Base-by-base conservation (phyloP, 2,329 filamentous ascomycete species). In the Colletotrichum coccodes region DNA sequence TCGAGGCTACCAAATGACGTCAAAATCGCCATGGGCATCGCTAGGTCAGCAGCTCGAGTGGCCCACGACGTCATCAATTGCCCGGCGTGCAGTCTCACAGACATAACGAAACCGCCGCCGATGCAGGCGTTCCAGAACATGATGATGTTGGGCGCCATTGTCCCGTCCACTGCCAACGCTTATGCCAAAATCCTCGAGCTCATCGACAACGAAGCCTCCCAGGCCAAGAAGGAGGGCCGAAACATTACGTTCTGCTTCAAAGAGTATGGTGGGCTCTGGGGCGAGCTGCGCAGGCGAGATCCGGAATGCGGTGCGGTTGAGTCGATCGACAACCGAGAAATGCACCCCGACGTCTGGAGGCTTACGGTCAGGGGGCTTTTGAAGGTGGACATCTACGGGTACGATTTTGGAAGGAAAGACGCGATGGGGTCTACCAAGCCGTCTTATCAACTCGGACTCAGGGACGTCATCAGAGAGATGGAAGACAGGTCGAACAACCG, bases 71-170 rank as follows among this genome's bases (percentile, higher is more conserved):
- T 84, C 21, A 81, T 89, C 57, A 79, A 82, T 71, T 91, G 89
- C 73, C 74, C 79, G 1, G 71, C 76, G 18, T 91, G 89, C 77
- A 83, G 82, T 58, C 52, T 81, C 18, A 73, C 79, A 8, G 79
- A 83, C 6, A 72, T 77, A 1, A 71, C 72, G 30, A 71, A 76
- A 34, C 75, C 78, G 1, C 79, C 81, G 1, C 80, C 83, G 26
- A 82, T 89, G 58, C 83, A 86, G 59, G 72, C 81, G 34, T 86
- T 88, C 70, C 89, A 90, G 74, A 89, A 84, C 73, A 80, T 86
- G 57, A 90, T 90, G 87, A 81, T 89, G 60, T 79, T 91, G 4
- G 86, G 84, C 7, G 84, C 87, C 2, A 81, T 91, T 34, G 79
- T 91, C 4, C 87, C 88, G 2, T 86, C 86, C 9, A 83, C 88